Evolutionary conservation across 345 rosid species (phyloP).

Genomic region (Iberis pinnata): DNA sequence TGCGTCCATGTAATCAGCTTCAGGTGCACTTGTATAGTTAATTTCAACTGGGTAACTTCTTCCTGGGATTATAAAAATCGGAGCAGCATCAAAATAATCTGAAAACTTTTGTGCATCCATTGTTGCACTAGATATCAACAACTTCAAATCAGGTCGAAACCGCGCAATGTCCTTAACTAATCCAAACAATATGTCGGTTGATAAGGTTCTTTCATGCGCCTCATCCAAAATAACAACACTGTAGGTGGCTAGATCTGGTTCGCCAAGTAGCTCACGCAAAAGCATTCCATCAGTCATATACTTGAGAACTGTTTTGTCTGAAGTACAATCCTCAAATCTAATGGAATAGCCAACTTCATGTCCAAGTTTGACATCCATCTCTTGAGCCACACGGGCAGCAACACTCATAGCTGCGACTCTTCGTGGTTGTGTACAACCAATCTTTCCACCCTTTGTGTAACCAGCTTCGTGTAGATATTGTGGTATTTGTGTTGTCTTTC

Average conservation of each 20-base stretch:
- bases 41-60: slow-evolving; percentile 93
- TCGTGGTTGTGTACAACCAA: slow-evolving; percentile 97
- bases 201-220: slow-evolving; percentile 98
- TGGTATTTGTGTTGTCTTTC: slow-evolving; percentile 94
- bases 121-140: slow-evolving; percentile 93
- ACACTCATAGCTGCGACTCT: slow-evolving; percentile 99
- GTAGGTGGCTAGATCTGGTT: slow-evolving; percentile 83
- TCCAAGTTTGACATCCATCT: slow-evolving; percentile 98
- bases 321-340: slow-evolving; percentile 96
- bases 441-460: slow-evolving; percentile 83
- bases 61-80: slow-evolving; percentile 93
- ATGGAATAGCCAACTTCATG: slow-evolving; percentile 98
- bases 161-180: slow-evolving; percentile 89
- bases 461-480: slow-evolving; percentile 98
- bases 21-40: slow-evolving; percentile 90
- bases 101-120: slow-evolving; percentile 97
- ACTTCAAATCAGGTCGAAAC: slow-evolving; percentile 76
- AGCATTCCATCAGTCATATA: slow-evolving; percentile 99
- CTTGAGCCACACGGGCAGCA: slow-evolving; percentile 97
- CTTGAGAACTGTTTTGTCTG: slow-evolving; percentile 85
- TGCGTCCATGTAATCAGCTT: slow-evolving; percentile 95
- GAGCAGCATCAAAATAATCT: slow-evolving; percentile 91
- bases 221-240: slow-evolving; percentile 96
- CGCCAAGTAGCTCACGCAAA: slow-evolving; percentile 86
- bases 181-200: slow-evolving; percentile 94